phyloP scores from a whole-genome alignment of 257 asterid genomes.

The Solanum verrucosum region DNA sequence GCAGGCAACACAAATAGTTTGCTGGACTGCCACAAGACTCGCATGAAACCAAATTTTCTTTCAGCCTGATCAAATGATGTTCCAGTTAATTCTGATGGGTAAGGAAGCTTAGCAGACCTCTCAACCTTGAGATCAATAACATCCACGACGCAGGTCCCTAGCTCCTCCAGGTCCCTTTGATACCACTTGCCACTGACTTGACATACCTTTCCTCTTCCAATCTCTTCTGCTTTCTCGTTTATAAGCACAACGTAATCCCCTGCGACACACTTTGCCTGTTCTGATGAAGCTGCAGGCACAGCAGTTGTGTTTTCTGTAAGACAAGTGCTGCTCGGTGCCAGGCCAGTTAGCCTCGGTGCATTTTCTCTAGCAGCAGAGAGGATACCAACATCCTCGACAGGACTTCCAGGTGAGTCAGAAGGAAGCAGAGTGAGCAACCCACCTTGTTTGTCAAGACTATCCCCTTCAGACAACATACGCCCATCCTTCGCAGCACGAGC shows the following conservation, averaged over 20 bases:
- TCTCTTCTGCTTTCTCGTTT: conserved; percentile 44
- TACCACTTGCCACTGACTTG: conserved; percentile 66
- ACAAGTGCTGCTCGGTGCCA: conserved; percentile 19
- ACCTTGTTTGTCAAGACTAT: conserved; percentile 45
- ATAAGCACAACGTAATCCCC: conserved; percentile 57
- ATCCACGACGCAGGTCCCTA: conserved; percentile 64
- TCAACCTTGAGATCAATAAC: conserved; percentile 41
- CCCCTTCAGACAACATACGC: conserved; percentile 53
- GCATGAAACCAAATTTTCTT: conserved; percentile 41
- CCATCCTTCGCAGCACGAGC: conserved; percentile 88
- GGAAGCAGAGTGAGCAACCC: conserved; percentile 18
- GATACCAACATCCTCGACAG: conserved; percentile 35
- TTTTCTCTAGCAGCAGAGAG: conserved; percentile 33
- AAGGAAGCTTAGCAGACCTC: conserved; percentile 38
- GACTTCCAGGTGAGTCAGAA: conserved; percentile 41
- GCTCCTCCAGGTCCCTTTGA: conserved; percentile 49
- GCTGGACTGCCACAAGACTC: conserved; percentile 64
- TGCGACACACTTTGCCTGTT: conserved; percentile 24
- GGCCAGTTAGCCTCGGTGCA: conserved; percentile 26
- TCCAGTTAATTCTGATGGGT: conserved; percentile 56
- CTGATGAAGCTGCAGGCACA: conserved; percentile 23
- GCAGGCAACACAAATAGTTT: conserved; percentile 39
- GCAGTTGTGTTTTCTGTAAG: conserved; percentile 27
- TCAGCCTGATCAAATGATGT: conserved; percentile 57
- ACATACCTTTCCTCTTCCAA: conserved; percentile 60